Percentiles rank a stretch among this genome's conserved stretches.
phyloP scores from a whole-genome alignment of 352 stramenopile genomes.

The Pythium monospermum region DNA sequence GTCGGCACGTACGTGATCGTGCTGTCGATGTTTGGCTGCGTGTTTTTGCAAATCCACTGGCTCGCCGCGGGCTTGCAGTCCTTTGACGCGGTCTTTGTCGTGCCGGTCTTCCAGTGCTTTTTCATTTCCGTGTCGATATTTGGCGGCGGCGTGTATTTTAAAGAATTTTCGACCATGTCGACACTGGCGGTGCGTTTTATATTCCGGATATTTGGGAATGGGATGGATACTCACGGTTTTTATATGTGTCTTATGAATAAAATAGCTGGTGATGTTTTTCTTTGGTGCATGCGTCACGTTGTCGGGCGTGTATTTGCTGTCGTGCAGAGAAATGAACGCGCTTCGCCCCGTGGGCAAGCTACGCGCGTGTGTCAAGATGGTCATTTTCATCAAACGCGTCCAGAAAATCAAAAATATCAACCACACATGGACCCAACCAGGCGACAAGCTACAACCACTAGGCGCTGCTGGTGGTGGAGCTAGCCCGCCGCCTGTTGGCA shows the following conservation, averaged over 20 bases:
- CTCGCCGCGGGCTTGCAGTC: constrained; percentile 84
- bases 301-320: constrained; percentile 62
- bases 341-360: constrained; percentile 38
- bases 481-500: constrained; percentile 13
- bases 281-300: constrained; percentile 65
- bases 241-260: not conserved
- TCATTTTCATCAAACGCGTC: constrained; percentile 60
- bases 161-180: constrained; percentile 65
- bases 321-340: constrained; percentile 61
- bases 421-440: constrained; percentile 32
- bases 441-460: constrained; percentile 6
- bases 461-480: too few species aligned
- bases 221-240: too few species aligned
- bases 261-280: constrained; percentile 63
- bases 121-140: constrained; percentile 91
- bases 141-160: constrained; percentile 86
- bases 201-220: too few species aligned
- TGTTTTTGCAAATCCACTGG: constrained; percentile 83
- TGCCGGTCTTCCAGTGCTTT: constrained; percentile 85
- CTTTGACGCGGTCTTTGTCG: constrained; percentile 82
- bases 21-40: constrained; percentile 60
- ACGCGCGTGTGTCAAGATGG: constrained; percentile 45
- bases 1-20: constrained; percentile 81
- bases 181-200: constrained; percentile 33
- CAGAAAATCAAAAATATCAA: constrained; percentile 58